Evolutionary conservation across 495 filamentous ascomycete species (phyloP).

Genomic region (Antarctomyces pellizariae): DNA sequence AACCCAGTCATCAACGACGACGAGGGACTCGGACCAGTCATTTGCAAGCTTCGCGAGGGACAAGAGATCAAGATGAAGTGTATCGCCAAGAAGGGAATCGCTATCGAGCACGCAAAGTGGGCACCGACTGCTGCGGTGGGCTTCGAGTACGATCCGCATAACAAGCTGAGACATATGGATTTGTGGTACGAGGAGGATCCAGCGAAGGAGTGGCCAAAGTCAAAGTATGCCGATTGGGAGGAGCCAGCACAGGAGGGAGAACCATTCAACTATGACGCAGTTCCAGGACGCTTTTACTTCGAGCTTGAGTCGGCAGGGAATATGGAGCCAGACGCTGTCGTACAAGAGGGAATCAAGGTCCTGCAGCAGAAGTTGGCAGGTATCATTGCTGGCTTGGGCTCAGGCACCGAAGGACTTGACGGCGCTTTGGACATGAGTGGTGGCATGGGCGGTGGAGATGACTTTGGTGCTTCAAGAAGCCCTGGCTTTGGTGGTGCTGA

Average conservation of each 20-base stretch:
- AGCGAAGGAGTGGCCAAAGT: conserved; percentile 71
- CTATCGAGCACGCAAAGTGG: conserved; percentile 98
- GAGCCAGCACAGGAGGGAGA: conserved; percentile 57
- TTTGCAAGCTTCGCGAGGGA: conserved; percentile 68
- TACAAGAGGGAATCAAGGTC: conserved; percentile 72
- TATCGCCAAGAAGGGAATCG: conserved; percentile 93
- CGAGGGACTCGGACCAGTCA: conserved; percentile 54
- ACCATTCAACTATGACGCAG: conserved; percentile 75
- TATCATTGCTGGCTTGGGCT: conserved; percentile 52
- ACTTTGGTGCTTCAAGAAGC: conserved; percentile 35
- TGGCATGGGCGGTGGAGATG: conserved; percentile 22
- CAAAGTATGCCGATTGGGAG: conserved; percentile 70
- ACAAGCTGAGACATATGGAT: conserved; percentile 71
- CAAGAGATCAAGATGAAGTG: conserved; percentile 79
- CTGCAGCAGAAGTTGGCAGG: conserved; percentile 73
- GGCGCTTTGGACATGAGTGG: conserved; percentile 26
- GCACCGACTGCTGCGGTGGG: conserved; percentile 74
- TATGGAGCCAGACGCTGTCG: conserved; percentile 65
- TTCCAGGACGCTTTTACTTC: conserved; percentile 66
- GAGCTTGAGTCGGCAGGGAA: conserved; percentile 79
- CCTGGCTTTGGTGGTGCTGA: conserved; percentile 28
- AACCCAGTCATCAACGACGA: conserved; percentile 73
- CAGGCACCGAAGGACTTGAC: conserved; percentile 20
- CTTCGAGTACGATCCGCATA: conserved; percentile 95
- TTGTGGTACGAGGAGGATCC: conserved; percentile 86